Base-by-base conservation (phyloP, 2,329 filamentous ascomycete genomes). In the Neonectria magnoliae region DNA sequence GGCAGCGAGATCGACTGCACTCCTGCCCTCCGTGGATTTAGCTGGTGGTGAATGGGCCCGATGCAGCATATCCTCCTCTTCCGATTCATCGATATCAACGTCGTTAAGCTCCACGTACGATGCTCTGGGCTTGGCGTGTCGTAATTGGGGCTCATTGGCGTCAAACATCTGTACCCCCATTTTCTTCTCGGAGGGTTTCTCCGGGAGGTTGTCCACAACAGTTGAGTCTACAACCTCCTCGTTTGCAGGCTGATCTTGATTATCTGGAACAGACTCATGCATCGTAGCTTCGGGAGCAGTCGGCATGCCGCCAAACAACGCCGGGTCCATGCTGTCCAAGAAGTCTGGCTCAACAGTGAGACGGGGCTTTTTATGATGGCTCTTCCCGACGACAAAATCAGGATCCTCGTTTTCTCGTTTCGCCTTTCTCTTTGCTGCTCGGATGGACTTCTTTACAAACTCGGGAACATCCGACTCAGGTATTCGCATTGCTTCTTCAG, bases 391-490 rank as follows among this genome's bases (percentile, higher is more conserved):
- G 47, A 77, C 72, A 66, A 87, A 88, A 61, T 88, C 86, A 1
- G 86, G 87, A 53, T 87, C 77, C 53, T 88, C 83, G 20, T 83
- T 84, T 45, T 87, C 85, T 18, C 83, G 81, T 25, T 80, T 82
- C 6, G 85, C 84, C 63, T 83, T 85, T 27, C 85, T 80, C 73
- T 87, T 88, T 4, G 83, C 83, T 10, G 83, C 80, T 8, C 84
- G 83, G 18, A 87, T 80, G 0, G 84, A 82, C 72, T 86, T 88
- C 72, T 84, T 87, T 33, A 87, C 78, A 56, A 82, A 85, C 45
- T 88, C 86, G 6, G 86, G 82, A 42, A 85, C 77, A 62, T 86
- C 81, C 2, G 82, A 79, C 55, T 86, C 81, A 9, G 82, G 78
- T 5, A 78, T 72, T 36, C 76, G 71, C 57, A 86, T 71, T 11